Percentiles rank a stretch among this genome's conserved stretches.
Conservation (phyloP, 495 filamentous ascomycete genomes). For the Neurospora sp. region DNA sequence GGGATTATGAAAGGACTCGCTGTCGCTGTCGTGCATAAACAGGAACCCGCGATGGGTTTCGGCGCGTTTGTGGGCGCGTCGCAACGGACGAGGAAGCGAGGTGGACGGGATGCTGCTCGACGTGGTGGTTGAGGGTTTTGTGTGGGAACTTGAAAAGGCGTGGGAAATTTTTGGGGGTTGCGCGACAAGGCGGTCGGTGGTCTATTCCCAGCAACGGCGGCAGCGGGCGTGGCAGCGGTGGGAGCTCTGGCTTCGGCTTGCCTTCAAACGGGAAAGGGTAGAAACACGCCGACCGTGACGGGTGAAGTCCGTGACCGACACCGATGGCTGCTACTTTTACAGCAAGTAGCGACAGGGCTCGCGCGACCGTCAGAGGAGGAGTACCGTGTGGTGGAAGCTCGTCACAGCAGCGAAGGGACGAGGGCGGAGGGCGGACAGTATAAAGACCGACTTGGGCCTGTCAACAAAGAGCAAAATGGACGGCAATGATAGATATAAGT, state of each 20-base stretch:
- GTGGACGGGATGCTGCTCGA: not conserved
- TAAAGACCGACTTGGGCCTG: not conserved
- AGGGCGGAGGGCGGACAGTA: not conserved
- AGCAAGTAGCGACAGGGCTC: not conserved
- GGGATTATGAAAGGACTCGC: not conserved
- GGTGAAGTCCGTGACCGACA: not conserved
- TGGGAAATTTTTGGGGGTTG: constrained; percentile 4
- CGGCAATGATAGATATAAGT: not conserved
- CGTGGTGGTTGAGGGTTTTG: constrained; percentile 1
- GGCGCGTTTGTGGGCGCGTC: constrained; percentile 3
- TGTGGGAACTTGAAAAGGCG: constrained; percentile 1
- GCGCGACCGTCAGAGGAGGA: not conserved
- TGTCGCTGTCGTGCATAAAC: not conserved
- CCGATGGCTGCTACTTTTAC: not conserved
- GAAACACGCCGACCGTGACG: not conserved
- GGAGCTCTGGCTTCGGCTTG: not conserved
- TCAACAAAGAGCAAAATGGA: not conserved
- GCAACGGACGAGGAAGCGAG: not conserved
- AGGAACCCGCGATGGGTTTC: constrained; percentile 2
- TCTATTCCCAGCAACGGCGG: not conserved
- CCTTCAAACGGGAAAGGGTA: not conserved
- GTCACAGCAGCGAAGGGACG: not conserved
- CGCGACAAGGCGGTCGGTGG: not conserved
- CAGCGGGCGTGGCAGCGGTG: not conserved
- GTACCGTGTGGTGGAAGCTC: not conserved